Conservation (phyloP, 169 alveolate genomes). For the Cryptosporidium meleagridis region DNA sequence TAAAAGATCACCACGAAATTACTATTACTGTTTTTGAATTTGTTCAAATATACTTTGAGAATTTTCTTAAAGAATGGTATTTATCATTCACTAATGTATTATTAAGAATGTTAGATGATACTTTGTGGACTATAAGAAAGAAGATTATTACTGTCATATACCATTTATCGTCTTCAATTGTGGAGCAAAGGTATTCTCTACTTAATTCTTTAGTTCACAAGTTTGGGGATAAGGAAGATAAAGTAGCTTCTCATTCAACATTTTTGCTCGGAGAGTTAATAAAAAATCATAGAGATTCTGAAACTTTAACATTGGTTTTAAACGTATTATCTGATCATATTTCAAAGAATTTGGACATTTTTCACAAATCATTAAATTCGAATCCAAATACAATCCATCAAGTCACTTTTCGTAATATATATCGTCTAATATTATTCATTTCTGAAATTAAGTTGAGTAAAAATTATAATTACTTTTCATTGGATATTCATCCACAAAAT, state of each 20-base stretch:
- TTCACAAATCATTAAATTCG: not conserved
- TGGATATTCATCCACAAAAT: not conserved
- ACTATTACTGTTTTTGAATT: conserved; percentile 42
- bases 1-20: not conserved
- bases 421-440: conserved; percentile 52
- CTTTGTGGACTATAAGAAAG: conserved; percentile 57
- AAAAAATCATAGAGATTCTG: not conserved
- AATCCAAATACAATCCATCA: not conserved
- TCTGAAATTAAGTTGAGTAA: conserved; percentile 59
- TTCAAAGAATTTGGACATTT: conserved; percentile 36
- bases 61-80: conserved; percentile 52
- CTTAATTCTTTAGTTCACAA: conserved; percentile 42
- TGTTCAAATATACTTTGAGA: conserved; percentile 50
- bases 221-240: conserved; percentile 68
- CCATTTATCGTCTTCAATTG: conserved; percentile 8
- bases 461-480: conserved; percentile 33
- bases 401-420: conserved; percentile 28
- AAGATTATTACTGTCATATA: conserved; percentile 30
- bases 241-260: conserved; percentile 58
- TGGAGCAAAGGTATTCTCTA: conserved; percentile 32
- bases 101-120: conserved; percentile 36
- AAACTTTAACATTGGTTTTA: not conserved
- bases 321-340: conserved; percentile 50
- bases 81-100: conserved; percentile 15
- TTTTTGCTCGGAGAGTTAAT: conserved; percentile 39